Conservation (phyloP, 2,329 filamentous ascomycete species). For the Hypoxylon sp. region DNA sequence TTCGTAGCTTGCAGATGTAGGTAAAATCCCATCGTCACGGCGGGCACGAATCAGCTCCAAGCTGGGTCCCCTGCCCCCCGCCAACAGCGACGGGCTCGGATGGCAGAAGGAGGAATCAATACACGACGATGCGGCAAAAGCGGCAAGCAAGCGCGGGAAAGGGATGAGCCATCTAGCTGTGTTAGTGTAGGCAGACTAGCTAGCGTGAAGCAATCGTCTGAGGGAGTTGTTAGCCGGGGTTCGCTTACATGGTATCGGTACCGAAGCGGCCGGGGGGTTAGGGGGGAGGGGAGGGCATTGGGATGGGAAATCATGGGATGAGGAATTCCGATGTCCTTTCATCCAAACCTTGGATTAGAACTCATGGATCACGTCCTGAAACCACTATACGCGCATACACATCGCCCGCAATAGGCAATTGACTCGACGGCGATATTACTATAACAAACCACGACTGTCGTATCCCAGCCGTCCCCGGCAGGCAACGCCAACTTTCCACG, state of each 20-base stretch:
- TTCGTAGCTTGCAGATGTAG: constrained; percentile 32
- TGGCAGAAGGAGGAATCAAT: constrained; percentile 2
- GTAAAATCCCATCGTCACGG: constrained; percentile 42
- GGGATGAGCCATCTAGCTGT: constrained; percentile 15
- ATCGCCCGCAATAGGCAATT: constrained; percentile 21
- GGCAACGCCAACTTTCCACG: constrained; percentile 13
- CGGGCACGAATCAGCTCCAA: constrained; percentile 44
- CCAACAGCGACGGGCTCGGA: constrained; percentile 14
- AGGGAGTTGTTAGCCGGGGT: constrained; percentile 25
- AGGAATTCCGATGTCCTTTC: neutral
- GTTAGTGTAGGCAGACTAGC: constrained; percentile 7
- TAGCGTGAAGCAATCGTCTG: constrained; percentile 24
- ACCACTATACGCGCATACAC: constrained; percentile 5
- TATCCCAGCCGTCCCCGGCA: constrained; percentile 10
- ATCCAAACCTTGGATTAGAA: neutral
- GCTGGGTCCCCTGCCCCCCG: constrained; percentile 10
- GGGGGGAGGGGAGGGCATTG: too few species aligned
- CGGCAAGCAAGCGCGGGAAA: constrained; percentile 39
- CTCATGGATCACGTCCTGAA: neutral
- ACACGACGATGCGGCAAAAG: constrained; percentile 39
- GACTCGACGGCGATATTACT: constrained; percentile 19
- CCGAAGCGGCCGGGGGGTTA: constrained; percentile 21
- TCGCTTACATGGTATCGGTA: constrained; percentile 31
- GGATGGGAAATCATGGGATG: constrained; percentile 3
- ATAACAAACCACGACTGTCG: constrained; percentile 9